phyloP scores from a whole-genome alignment of 2,329 filamentous ascomycete species.

The Ophiocordyceps robertsii region DNA sequence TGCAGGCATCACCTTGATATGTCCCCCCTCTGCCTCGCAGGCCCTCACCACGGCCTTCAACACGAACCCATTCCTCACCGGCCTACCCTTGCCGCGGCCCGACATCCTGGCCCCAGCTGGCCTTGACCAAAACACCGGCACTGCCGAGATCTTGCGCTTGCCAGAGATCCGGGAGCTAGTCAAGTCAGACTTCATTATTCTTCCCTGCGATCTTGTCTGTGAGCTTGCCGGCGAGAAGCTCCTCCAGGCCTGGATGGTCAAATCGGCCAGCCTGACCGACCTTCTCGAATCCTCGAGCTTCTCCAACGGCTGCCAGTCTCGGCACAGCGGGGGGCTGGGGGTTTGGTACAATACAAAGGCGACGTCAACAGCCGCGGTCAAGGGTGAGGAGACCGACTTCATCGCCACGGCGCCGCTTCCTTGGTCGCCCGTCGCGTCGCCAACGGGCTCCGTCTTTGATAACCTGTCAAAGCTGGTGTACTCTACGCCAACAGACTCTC shows the following conservation, averaged over 20 bases:
- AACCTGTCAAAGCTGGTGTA: constrained; percentile 69
- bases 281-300: constrained; percentile 35
- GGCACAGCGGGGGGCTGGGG: constrained; percentile 63
- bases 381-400: constrained; percentile 89
- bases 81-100: constrained; percentile 58
- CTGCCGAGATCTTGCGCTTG: constrained; percentile 74
- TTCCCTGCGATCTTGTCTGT: constrained; percentile 89
- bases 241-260: constrained; percentile 84
- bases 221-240: constrained; percentile 74
- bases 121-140: constrained; percentile 74
- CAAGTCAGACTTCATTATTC: constrained; percentile 73
- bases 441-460: constrained; percentile 49
- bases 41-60: constrained; percentile 59
- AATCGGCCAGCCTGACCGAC: constrained; percentile 55
- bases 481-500: constrained; percentile 75
- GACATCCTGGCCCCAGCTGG: constrained; percentile 63
- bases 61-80: constrained; percentile 66
- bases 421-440: constrained; percentile 27
- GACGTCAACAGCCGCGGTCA: constrained; percentile 57
- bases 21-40: constrained; percentile 49
- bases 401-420: constrained; percentile 63
- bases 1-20: constrained; percentile 49
- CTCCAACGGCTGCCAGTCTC: constrained; percentile 21
- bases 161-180: constrained; percentile 70
- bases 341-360: constrained; percentile 84